phyloP scores from a whole-genome alignment of 305 asterid genomes.

The Fraxinus paxiana region DNA sequence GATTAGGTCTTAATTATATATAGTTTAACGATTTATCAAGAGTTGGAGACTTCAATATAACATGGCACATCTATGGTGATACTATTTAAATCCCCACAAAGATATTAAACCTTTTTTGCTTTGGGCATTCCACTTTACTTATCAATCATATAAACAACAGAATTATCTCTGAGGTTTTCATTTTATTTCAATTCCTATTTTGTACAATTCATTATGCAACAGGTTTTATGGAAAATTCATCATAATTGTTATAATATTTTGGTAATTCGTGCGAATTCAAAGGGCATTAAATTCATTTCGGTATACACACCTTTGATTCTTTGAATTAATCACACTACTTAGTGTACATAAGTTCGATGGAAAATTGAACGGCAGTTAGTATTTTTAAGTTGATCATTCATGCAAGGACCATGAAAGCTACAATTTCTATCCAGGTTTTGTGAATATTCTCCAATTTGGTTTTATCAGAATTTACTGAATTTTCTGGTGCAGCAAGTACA shows the following conservation, averaged over 20 bases:
- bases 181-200: background rate
- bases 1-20: background rate
- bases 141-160: background rate
- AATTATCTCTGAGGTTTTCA: background rate
- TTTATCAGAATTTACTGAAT: background rate
- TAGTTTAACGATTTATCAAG: background rate
- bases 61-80: background rate
- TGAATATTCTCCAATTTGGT: background rate
- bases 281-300: background rate
- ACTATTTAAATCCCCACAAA: background rate
- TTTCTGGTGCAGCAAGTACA: background rate
- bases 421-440: background rate
- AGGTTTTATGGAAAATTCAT: background rate
- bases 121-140: slow-evolving; percentile 2
- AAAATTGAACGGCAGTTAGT: background rate
- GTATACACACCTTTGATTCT: background rate
- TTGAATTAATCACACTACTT: background rate
- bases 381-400: background rate
- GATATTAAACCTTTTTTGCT: background rate
- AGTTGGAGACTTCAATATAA: background rate
- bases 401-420: background rate
- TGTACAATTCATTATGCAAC: background rate
- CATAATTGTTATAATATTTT: background rate
- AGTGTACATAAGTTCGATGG: background rate
- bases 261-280: background rate